Evolutionary conservation across 1,139 yeast genomes (phyloP).

Genomic region (Debaryomyces coudertii): DNA sequence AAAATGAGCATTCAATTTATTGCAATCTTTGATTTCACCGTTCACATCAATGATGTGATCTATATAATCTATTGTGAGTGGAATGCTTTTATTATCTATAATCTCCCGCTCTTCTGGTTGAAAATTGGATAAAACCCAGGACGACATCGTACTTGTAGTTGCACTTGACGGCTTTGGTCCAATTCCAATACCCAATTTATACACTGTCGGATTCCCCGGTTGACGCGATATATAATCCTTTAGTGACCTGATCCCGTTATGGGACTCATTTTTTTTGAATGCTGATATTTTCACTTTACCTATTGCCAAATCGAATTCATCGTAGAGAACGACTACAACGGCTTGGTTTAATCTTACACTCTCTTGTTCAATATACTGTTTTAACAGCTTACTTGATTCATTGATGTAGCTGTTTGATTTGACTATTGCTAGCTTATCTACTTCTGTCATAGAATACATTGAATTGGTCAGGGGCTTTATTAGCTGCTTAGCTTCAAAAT

Average conservation of each 20-base stretch:
- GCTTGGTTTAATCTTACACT: constrained; percentile 21
- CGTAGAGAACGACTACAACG: constrained; percentile 35
- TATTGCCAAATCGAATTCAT: constrained; percentile 42
- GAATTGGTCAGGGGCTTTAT: constrained; percentile 21
- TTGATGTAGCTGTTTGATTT: constrained; percentile 47
- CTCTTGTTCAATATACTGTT: constrained; percentile 26
- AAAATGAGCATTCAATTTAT: constrained; percentile 24
- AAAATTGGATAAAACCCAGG: constrained; percentile 44
- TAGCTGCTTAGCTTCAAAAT: constrained; percentile 30
- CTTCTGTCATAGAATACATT: constrained; percentile 28
- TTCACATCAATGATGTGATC: constrained; percentile 23
- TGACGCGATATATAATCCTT: constrained; percentile 16
- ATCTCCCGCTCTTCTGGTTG: constrained; percentile 22
- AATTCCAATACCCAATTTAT: constrained; percentile 45
- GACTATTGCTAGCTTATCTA: constrained; percentile 30
- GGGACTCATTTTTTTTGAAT: constrained; percentile 43
- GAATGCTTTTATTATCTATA: constrained; percentile 21
- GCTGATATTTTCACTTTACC: constrained; percentile 33
- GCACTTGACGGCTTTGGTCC: constrained; percentile 49
- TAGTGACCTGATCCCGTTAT: constrained; percentile 43
- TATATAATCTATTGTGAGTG: constrained; percentile 22
- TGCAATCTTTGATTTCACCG: constrained; percentile 23
- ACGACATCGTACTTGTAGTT: constrained; percentile 37
- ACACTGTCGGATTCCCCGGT: constrained; percentile 17
- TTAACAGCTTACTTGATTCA: constrained; percentile 38